Percentiles rank a stretch among this genome's conserved stretches.
Conservation (phyloP, 1,139 yeast genomes). For the Debaryomyces fabryi region DNA sequence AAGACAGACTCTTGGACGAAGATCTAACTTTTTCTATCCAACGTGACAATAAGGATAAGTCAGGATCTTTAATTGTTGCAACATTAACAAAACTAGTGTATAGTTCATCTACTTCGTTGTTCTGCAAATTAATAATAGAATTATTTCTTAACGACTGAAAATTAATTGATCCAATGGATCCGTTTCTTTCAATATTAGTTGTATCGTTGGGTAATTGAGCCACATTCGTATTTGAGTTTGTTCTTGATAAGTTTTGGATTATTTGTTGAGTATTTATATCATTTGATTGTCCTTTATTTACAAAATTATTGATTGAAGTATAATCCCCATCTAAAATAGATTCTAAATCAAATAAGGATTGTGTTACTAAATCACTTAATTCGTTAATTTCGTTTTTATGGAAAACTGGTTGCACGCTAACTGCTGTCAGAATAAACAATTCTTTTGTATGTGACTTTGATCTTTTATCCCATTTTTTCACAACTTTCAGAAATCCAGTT, state of each 20-base stretch:
- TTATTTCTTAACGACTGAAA: constrained; percentile 9
- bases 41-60: constrained; percentile 47
- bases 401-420: constrained; percentile 94
- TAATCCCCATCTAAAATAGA: constrained; percentile 82
- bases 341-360: constrained; percentile 79
- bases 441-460: constrained; percentile 95
- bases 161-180: not conserved
- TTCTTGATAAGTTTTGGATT: constrained; percentile 8
- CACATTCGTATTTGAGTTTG: constrained; percentile 5
- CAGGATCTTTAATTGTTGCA: constrained; percentile 51
- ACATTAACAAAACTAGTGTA: constrained; percentile 68
- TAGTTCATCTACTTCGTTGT: constrained; percentile 60
- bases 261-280: constrained; percentile 3
- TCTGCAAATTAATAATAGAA: constrained; percentile 16
- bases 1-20: constrained; percentile 23
- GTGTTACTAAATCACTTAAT: constrained; percentile 80
- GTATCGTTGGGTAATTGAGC: not conserved
- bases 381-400: constrained; percentile 86
- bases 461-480: constrained; percentile 97
- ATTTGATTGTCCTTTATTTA: not conserved
- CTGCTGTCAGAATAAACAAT: constrained; percentile 86
- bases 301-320: constrained; percentile 5
- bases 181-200: not conserved
- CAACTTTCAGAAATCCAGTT: constrained; percentile 91
- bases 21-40: constrained; percentile 52